Base-by-base conservation (phyloP, 2,329 filamentous ascomycete species). In the Chalaropsis ovoidea region DNA sequence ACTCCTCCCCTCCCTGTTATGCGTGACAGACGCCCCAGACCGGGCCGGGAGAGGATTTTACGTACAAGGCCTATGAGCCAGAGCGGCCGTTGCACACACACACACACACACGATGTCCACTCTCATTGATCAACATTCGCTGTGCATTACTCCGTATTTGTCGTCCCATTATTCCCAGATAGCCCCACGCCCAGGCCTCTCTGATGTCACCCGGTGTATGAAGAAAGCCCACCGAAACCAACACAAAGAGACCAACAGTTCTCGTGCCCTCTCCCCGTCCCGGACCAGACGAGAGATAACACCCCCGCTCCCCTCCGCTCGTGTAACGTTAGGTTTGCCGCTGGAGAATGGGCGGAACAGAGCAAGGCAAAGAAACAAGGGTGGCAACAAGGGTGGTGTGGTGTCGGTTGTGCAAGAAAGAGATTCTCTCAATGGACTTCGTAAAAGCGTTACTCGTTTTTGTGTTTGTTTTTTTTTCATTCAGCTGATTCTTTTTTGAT, bases 401-500 rank as follows among this genome's bases (percentile, higher is more conserved):
- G 11, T 52, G 7, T 7, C 24, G 7, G 43, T 49, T n/a, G 24
- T 47, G 19, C 31, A 47, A 35, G 31, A 24, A 31, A 35, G 15
- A n/a, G 39, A 4, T 43, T 49, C 22, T 47, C 22, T 47, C 61
- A 35, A 31, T 60, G 54, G 54, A 65, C 63, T 60, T 65, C 63
- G 54, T 65, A 61, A 65, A 65, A 65, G 63, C 63, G 54, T 65
- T 65, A 49, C 42, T 65, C 42, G 45, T 61, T 61, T 65, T 43
- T 54, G 27, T 63, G 49, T 67, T 64, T 42, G 41, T 63, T 65
- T 67, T 61, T 67, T 67, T 65, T 67, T 65, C 39, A 67, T 67
- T 67, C 66, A 67, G 66, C 63, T 67, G 65, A 67, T 63, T 67
- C 65, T 67, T 67, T 67, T 67, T 67, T 67, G 62, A 67, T 63